phyloP scores from a whole-genome alignment of 805 yeast genomes.

The Zygosaccharomyces rouxii region DNA sequence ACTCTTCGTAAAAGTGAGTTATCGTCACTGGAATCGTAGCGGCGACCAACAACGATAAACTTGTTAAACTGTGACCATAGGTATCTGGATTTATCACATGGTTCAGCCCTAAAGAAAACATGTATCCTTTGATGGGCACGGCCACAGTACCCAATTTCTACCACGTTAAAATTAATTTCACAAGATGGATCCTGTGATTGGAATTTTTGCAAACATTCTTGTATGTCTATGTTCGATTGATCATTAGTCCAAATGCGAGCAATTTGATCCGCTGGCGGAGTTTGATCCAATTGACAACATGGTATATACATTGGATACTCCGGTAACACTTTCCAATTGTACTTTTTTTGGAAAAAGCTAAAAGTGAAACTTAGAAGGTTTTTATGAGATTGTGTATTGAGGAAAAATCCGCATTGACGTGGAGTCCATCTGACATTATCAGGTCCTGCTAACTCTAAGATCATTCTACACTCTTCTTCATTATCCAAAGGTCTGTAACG shows the following conservation, averaged over 20 bases:
- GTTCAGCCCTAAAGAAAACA: conserved; percentile 10
- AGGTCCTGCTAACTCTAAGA: conserved; percentile 1
- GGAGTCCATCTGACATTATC: conserved; percentile 16
- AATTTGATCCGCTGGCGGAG: conserved; percentile 10
- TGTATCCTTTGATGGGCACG: neutral
- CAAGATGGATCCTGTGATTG: conserved; percentile 7
- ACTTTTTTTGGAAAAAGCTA: conserved; percentile 8
- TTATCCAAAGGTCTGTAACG: conserved; percentile 4
- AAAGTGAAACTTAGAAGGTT: conserved; percentile 10
- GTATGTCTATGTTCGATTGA: neutral
- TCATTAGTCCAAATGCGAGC: conserved; percentile 16
- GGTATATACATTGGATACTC: conserved; percentile 24
- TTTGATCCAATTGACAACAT: conserved; percentile 10
- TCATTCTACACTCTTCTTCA: conserved; percentile 7
- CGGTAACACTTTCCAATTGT: conserved; percentile 10
- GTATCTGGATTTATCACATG: conserved; percentile 8
- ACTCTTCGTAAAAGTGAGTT: neutral
- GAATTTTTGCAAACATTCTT: conserved; percentile 8
- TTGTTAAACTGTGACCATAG: conserved; percentile 3
- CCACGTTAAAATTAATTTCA: conserved; percentile 9
- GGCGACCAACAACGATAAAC: conserved; percentile 2
- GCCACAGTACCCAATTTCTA: conserved; percentile 5
- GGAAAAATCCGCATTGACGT: conserved; percentile 17
- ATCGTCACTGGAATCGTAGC: conserved; percentile 2
- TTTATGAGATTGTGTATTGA: conserved; percentile 16